phyloP scores from a whole-genome alignment of 768 basidiomycete genomes.

The Suillus alpinus region DNA sequence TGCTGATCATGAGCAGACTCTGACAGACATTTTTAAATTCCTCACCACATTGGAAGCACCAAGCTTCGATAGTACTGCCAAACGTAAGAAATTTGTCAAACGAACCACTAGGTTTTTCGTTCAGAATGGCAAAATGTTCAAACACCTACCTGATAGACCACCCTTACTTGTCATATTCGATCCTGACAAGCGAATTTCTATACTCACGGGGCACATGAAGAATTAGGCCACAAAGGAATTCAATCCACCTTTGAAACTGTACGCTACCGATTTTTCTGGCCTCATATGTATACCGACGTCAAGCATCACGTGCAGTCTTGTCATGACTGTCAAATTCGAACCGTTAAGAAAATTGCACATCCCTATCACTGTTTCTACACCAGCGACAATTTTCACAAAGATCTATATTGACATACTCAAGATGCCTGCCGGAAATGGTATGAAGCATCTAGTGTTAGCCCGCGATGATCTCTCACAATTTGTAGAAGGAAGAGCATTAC shows the following conservation, averaged over 20 bases:
- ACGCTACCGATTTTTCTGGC: conserved; percentile 15
- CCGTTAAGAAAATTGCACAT: conserved; percentile 16
- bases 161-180: conserved; percentile 27
- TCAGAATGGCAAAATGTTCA: conserved; percentile 17
- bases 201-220: conserved; percentile 27
- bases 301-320: conserved; percentile 31
- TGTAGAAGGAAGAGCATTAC: conserved; percentile 27
- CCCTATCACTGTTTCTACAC: conserved; percentile 19
- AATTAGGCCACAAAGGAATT: conserved; percentile 28
- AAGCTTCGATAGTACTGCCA: not conserved
- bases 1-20: conserved; percentile 5
- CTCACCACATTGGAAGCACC: conserved; percentile 5
- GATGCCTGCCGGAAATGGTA: conserved; percentile 29
- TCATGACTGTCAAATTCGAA: conserved; percentile 29
- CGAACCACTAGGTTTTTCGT: conserved; percentile 15
- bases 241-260: conserved; percentile 16
- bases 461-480: conserved; percentile 29
- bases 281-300: conserved; percentile 20
- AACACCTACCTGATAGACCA: conserved; percentile 5
- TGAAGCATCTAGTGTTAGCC: conserved; percentile 23
- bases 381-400: conserved; percentile 20
- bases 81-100: conserved; percentile 6
- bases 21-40: conserved; percentile 18
- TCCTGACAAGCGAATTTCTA: not conserved
- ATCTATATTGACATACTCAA: conserved; percentile 28